phyloP scores from a whole-genome alignment of 2,329 filamentous ascomycete species.

The Fusarium caatingaense region DNA sequence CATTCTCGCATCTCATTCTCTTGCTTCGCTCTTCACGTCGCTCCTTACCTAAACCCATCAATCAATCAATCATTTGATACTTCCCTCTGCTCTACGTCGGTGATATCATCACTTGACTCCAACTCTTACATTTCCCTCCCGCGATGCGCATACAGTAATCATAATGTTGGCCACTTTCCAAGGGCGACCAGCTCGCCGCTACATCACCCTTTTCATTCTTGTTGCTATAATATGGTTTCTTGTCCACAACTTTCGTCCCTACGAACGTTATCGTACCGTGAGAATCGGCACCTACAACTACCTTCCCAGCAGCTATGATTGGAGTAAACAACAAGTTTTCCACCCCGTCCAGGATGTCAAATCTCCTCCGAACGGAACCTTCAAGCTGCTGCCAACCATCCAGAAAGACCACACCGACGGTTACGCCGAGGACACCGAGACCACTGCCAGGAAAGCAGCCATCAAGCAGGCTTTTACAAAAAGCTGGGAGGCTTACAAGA shows the following conservation, averaged over 20 bases:
- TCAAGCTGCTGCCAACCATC: constrained; percentile 56
- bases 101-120: constrained; percentile 8
- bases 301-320: constrained; percentile 54
- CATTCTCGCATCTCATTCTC: not conserved
- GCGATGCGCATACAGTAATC: constrained; percentile 43
- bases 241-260: constrained; percentile 43
- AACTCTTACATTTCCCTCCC: not conserved
- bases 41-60: constrained; percentile 13
- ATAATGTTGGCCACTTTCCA: constrained; percentile 50
- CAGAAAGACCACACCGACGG: constrained; percentile 53
- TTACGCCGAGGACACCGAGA: constrained; percentile 55
- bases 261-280: constrained; percentile 33
- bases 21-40: constrained; percentile 11
- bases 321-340: constrained; percentile 50
- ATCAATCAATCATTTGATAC: not conserved
- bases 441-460: constrained; percentile 51
- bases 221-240: constrained; percentile 45
- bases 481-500: constrained; percentile 65
- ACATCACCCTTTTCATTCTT: constrained; percentile 47
- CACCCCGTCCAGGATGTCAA: constrained; percentile 49
- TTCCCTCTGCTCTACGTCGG: not conserved
- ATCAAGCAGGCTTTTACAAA: constrained; percentile 56
- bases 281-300: constrained; percentile 46
- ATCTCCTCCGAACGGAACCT: constrained; percentile 51
- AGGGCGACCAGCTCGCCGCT: constrained; percentile 51